Evolutionary conservation across 2,329 filamentous ascomycete species (phyloP).

Genomic region (Fusarium dimerum): DNA sequence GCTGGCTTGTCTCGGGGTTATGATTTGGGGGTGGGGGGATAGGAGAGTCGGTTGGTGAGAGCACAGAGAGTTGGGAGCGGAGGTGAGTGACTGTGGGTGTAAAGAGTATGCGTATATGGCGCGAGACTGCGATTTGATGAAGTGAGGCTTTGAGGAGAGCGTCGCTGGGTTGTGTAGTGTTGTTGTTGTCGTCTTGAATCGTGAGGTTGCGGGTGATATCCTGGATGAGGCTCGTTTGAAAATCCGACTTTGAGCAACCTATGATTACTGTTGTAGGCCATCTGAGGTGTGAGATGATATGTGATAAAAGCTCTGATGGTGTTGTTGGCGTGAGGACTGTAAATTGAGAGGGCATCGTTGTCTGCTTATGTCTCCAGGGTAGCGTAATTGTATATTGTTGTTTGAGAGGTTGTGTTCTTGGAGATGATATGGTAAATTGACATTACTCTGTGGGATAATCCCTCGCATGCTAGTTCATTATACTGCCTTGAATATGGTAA

Average conservation of each 20-base stretch:
- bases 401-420: not conserved
- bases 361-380: constrained; percentile 13
- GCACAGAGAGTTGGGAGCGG: constrained; percentile 70
- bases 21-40: constrained; percentile 39
- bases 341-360: constrained; percentile 30
- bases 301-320: constrained; percentile 63
- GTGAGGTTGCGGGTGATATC: constrained; percentile 41
- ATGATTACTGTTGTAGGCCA: constrained; percentile 69
- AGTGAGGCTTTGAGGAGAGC: constrained; percentile 64
- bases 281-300: constrained; percentile 58
- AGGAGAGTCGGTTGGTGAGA: constrained; percentile 41
- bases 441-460: not conserved
- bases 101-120: constrained; percentile 71
- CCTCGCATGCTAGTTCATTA: too few species aligned
- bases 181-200: not conserved
- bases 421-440: not conserved
- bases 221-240: constrained; percentile 59
- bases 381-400: not conserved
- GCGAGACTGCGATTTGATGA: constrained; percentile 66
- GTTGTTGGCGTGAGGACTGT: constrained; percentile 53
- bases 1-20: constrained; percentile 20
- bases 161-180: constrained; percentile 7
- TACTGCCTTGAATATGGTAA: too few species aligned
- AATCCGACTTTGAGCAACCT: constrained; percentile 65
- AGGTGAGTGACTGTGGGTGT: constrained; percentile 74